Evolutionary conservation across 2,329 filamentous ascomycete genomes (phyloP), one percentile per base, ranked within the genome.

Genomic region (Scedosporium dehoogii): DNA sequence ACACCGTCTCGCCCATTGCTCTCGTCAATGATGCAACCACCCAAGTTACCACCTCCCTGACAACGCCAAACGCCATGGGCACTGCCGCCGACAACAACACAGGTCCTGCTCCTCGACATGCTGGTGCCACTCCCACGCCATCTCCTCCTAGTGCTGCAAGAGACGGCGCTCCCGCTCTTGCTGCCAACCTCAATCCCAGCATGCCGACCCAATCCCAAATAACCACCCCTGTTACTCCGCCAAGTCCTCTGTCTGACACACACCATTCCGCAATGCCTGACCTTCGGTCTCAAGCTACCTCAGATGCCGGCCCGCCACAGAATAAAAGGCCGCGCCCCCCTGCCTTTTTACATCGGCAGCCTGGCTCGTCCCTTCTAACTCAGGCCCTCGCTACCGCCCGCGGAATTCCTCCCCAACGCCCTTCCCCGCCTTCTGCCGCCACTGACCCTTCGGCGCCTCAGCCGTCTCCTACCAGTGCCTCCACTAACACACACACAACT

Each of bases 301-400:
- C 46, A 48, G 59, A 63, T 65, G n/a, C 59, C 59, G 33, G 55
- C 57, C 38, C 60, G 33, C 21, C 57, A 21, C 42, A 58, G 12
- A 53, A 75, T 75, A 79, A 78, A 74, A 77, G 76, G 72, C 67
- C 75, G 65, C 70, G 75, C 66, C 73, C 72, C 66, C 75, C 76
- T 70, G 69, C 72, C 65, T 69, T 73, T 66, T 70, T 73, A 66
- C 73, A 76, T 66, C 75, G 75, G 70, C 75, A 78, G 68, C 74
- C 73, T 69, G 81, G 81, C 65, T 79, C 81, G 67, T 85, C 82
- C 63, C 71, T 85, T 68, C 76, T 85, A 73, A 79, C 80, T 64
- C 80, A 84, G 73, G 81, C 82, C 70, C 75, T 85, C 71, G 81
- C 81, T 70, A 82, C 81, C 73, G 82, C 81, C 69, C 80, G 82